phyloP scores from a whole-genome alignment of 768 basidiomycete genomes.

The Guyanaporus albipodus region DNA sequence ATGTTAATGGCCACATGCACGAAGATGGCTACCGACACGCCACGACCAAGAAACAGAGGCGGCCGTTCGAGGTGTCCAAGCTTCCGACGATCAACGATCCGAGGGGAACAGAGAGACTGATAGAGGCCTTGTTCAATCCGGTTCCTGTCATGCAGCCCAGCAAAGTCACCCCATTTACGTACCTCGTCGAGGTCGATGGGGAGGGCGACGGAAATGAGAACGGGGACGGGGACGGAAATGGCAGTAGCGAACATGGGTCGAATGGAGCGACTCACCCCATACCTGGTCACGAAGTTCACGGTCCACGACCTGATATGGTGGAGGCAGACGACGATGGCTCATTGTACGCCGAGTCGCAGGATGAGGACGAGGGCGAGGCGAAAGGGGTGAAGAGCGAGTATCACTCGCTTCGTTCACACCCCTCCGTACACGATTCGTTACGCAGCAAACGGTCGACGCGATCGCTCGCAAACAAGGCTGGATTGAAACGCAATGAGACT shows the following conservation, averaged over 20 bases:
- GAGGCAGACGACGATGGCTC: constrained; percentile 18
- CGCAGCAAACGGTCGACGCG: constrained; percentile 17
- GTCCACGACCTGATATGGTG: background rate
- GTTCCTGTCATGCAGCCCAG: constrained; percentile 37
- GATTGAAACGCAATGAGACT: background rate
- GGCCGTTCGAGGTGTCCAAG: constrained; percentile 30
- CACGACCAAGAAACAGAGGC: constrained; percentile 19
- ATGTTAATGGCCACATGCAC: background rate
- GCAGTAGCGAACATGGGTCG: constrained; percentile 8
- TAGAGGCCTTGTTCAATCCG: constrained; percentile 80
- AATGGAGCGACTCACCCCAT: background rate
- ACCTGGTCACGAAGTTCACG: background rate
- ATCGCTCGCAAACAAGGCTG: constrained; percentile 15
- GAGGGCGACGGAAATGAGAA: constrained; percentile 19
- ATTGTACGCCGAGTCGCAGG: constrained; percentile 22
- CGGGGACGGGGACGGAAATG: constrained; percentile 15
- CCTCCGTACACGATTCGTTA: constrained; percentile 23
- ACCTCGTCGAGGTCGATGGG: constrained; percentile 29
- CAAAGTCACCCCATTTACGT: constrained; percentile 35
- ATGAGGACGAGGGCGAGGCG: constrained; percentile 3
- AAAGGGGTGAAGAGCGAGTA: constrained; percentile 24
- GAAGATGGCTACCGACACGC: background rate
- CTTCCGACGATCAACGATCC: constrained; percentile 56
- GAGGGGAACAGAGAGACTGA: constrained; percentile 65
- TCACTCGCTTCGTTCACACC: constrained; percentile 27